Conservation (phyloP, 257 asterid species). For the Verbena officinalis region DNA sequence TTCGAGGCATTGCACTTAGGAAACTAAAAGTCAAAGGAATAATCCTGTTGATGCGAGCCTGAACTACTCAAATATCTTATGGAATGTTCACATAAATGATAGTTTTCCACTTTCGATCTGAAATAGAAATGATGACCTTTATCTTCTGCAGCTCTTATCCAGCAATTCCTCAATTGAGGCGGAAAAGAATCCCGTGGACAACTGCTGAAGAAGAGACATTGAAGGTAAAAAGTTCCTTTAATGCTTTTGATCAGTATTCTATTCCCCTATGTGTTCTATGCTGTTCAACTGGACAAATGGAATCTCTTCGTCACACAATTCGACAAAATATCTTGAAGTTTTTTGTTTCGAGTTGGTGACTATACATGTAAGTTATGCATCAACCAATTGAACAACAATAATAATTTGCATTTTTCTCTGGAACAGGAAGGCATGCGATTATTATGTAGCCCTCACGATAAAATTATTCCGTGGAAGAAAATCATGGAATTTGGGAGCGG, state of each 20-base stretch:
- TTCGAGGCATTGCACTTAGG: slow-evolving; percentile 7
- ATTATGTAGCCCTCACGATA: slow-evolving; percentile 27
- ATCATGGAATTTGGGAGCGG: slow-evolving; percentile 57
- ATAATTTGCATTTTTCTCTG: slow-evolving; percentile 18
- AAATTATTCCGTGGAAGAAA: slow-evolving; percentile 51
- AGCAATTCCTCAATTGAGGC: slow-evolving; percentile 41
- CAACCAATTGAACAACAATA: not conserved
- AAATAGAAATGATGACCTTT: slow-evolving; percentile 9
- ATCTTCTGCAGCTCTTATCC: slow-evolving; percentile 48
- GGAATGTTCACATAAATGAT: not conserved
- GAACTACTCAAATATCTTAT: slow-evolving; percentile 10
- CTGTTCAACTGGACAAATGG: not conserved
- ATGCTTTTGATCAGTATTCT: not conserved
- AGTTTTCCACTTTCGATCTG: slow-evolving; percentile 7
- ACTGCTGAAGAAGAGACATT: slow-evolving; percentile 58
- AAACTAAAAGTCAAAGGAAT: not conserved
- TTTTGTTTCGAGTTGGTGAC: not conserved
- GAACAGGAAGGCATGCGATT: slow-evolving; percentile 55
- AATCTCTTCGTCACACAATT: not conserved
- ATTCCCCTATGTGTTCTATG: no score
- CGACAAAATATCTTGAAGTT: not conserved
- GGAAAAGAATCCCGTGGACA: slow-evolving; percentile 59
- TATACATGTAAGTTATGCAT: not conserved
- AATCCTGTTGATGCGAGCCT: slow-evolving; percentile 7
- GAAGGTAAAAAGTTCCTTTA: slow-evolving; percentile 43